Percentiles rank a stretch among this genome's conserved stretches.
Evolutionary conservation across 1,139 yeast species (phyloP).

Genomic region (Magnusiomyces suaveolens): DNA sequence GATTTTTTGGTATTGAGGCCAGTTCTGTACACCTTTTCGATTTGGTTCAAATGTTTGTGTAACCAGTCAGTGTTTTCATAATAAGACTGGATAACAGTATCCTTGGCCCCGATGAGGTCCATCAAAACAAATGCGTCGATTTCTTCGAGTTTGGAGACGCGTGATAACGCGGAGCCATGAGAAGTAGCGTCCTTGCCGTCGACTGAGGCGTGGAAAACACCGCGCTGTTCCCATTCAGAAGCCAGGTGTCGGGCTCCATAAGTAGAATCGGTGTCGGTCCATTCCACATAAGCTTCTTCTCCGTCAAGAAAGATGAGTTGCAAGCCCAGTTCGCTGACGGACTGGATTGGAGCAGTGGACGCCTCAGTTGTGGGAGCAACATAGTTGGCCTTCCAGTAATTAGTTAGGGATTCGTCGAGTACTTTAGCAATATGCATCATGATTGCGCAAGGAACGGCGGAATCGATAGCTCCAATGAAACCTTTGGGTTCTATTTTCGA

Average conservation of each 20-base stretch:
- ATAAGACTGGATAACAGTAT: slow-evolving; percentile 38
- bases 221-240: slow-evolving; percentile 29
- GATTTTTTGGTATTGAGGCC: neutral
- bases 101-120: slow-evolving; percentile 41
- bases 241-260: slow-evolving; percentile 49
- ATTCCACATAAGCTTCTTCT: slow-evolving; percentile 45
- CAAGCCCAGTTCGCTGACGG: slow-evolving; percentile 31
- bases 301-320: slow-evolving; percentile 50
- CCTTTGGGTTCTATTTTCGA: slow-evolving; percentile 42
- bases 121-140: slow-evolving; percentile 40
- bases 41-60: slow-evolving; percentile 32
- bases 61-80: slow-evolving; percentile 36
- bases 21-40: slow-evolving; percentile 20
- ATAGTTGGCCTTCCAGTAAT: slow-evolving; percentile 20
- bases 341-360: slow-evolving; percentile 1
- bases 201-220: slow-evolving; percentile 1
- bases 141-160: slow-evolving; percentile 21
- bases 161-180: slow-evolving; percentile 9
- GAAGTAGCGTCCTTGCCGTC: slow-evolving; percentile 10
- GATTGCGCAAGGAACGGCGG: slow-evolving; percentile 49
- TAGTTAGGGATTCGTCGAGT: slow-evolving; percentile 25
- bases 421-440: slow-evolving; percentile 39
- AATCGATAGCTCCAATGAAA: slow-evolving; percentile 50
- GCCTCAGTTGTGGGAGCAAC: neutral
- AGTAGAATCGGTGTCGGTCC: slow-evolving; percentile 44